Conservation (phyloP, 2,329 filamentous ascomycete species). For the Diaporthe destruens region DNA sequence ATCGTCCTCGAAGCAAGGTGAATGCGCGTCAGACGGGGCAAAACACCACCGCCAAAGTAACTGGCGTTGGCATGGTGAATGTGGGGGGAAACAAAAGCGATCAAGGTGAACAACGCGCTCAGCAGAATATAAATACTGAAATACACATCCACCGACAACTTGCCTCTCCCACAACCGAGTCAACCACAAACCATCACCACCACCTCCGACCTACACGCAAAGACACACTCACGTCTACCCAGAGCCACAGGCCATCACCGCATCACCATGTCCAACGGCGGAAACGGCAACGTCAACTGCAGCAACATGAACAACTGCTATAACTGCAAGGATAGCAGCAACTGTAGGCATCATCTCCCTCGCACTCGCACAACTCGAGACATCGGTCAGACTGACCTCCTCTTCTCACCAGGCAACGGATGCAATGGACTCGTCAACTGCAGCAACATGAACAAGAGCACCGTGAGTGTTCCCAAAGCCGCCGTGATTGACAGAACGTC, state of each 20-base stretch:
- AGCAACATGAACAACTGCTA: constrained; percentile 39
- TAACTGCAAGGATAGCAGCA: constrained; percentile 38
- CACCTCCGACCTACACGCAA: not conserved
- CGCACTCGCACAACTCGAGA: not conserved
- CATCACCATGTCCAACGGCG: constrained; percentile 21
- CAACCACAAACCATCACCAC: not conserved
- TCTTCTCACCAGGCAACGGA: not conserved
- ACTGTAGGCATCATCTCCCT: constrained; percentile 23
- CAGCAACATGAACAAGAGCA: constrained; percentile 36
- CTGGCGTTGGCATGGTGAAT: constrained; percentile 6
- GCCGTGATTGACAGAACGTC: too few relatives aligned
- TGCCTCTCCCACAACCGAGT: not conserved
- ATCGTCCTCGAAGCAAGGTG: constrained; percentile 12
- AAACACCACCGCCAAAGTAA: not conserved
- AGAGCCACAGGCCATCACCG: not conserved
- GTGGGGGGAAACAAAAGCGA: not conserved
- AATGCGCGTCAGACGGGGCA: constrained; percentile 29
- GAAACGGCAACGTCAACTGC: constrained; percentile 36
- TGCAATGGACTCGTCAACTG: constrained; percentile 17
- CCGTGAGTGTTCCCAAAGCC: not conserved
- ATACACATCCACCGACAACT: not conserved
- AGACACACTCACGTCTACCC: not conserved
- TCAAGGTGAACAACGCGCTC: not conserved
- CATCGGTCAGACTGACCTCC: not conserved
- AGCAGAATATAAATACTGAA: not conserved